Conservation (phyloP, 139 green algal genomes). For the Desmodesmus armatus region DNA sequence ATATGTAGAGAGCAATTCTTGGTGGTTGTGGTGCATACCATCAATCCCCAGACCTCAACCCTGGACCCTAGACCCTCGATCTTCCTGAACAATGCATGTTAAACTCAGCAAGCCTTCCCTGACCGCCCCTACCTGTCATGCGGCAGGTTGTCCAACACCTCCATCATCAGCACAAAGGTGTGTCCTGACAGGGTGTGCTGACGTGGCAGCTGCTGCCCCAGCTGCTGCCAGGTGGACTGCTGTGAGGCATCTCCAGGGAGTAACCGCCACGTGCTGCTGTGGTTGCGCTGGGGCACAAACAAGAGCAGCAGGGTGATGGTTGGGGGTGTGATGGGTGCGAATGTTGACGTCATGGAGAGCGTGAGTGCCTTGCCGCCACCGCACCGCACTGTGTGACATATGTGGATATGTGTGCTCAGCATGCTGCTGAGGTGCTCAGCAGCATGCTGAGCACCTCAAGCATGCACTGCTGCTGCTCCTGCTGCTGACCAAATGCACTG, state of each 20-base stretch:
- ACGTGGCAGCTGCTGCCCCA: slow-evolving; percentile 2
- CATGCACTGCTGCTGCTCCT: too few relatives aligned
- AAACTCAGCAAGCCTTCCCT: too few relatives aligned
- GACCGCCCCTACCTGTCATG: slow-evolving; percentile 72
- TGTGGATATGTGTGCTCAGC: too few relatives aligned
- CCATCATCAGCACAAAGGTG: slow-evolving; percentile 76
- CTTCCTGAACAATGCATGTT: too few relatives aligned
- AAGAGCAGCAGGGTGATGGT: slow-evolving; percentile 46
- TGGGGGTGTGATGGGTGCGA: slow-evolving; percentile 57
- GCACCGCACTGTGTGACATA: too few relatives aligned
- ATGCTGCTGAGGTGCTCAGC: too few relatives aligned
- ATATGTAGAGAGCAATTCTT: not conserved
- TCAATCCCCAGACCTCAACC: too few relatives aligned
- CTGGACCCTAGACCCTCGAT: too few relatives aligned
- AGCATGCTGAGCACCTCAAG: too few relatives aligned
- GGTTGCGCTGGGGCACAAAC: slow-evolving; percentile 21
- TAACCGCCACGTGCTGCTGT: not conserved
- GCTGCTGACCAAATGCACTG: too few relatives aligned
- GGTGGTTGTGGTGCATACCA: too few relatives aligned
- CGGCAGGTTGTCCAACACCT: slow-evolving; percentile 93
- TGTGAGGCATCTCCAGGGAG: slow-evolving; percentile 56
- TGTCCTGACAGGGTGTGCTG: slow-evolving; percentile 41
- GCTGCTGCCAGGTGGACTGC: not conserved
- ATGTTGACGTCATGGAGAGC: slow-evolving; percentile 53
- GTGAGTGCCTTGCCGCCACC: too few relatives aligned